Evolutionary conservation across 495 filamentous ascomycete genomes (phyloP), one percentile per base, ranked within the genome.

Genomic region (Umbilicaria muhlenbergii): DNA sequence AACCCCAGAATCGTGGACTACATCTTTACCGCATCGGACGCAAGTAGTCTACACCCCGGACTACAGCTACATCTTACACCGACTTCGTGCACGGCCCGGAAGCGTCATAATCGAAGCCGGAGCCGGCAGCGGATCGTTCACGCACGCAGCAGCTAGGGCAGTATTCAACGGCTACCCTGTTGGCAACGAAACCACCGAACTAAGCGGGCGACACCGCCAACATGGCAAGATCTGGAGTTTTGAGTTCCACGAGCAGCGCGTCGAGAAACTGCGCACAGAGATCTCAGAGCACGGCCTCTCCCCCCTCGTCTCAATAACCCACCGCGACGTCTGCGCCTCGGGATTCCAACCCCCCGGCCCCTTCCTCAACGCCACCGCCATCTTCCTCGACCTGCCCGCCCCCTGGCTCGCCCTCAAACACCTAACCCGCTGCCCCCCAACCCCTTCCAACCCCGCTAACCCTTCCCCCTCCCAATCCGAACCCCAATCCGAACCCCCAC

Each of bases 41-140:
- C 91, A 98, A 62, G 89, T 98, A 39, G 91, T 98, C 49, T 98
- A 98, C 56, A 94, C 86, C 1, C 86, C 92, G 10, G 91, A 98
- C 60, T 94, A 93, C 63, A 93, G 87, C 62, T 98, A 91, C 56
- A 80, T 98, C 33, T 71, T 98, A 17, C 86, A 94, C 56, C 72
- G 86, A 38, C 68, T 98, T 39, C 76, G 84, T 12, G 89, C 79
- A 2, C 64, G 83, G 17, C 86, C 91, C 0, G 92, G 91, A 2
- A 74, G 70, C 10, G 73, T 71, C 10, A 56, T 98, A 11, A 91
- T 98, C 39, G 91, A 98, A 62, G 92, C 91, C 2, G 91, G 91
- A 16, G 85, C 89, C 0, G 91, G 91, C 1, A 94, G 86, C 60
- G 91, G 91, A 8, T 88, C 81, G 24, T 98, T 98, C 61, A 94